These are phyloP conservation scores for Stereocaulon alpinum DNA, from an alignment of 495 filamentous ascomycete genomes.

Conservation along the genomic window DNA sequence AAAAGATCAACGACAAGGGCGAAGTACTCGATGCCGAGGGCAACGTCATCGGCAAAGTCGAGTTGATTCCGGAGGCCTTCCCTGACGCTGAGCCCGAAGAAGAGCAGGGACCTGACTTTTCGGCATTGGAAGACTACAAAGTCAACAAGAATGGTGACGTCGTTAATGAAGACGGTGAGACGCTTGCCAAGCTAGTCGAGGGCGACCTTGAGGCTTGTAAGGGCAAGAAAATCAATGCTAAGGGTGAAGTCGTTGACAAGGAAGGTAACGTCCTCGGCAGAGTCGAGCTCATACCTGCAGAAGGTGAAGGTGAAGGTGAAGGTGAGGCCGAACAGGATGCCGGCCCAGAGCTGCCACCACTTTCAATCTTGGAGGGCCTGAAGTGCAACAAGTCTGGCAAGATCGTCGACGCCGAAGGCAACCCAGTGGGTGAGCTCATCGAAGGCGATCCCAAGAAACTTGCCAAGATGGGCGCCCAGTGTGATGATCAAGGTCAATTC, in stretches of 20 bases:
- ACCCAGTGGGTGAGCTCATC: constrained; percentile 46
- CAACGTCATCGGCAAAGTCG: constrained; percentile 28
- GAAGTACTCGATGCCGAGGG: constrained; percentile 33
- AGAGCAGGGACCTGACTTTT: constrained; percentile 35
- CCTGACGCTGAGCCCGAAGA: constrained; percentile 35
- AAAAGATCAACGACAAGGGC: constrained; percentile 40
- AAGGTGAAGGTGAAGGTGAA: constrained; percentile 29
- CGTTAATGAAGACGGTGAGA: constrained; percentile 42
- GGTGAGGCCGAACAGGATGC: constrained; percentile 27
- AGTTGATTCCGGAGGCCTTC: constrained; percentile 23
- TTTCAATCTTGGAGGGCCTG: constrained; percentile 51
- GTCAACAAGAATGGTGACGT: constrained; percentile 68
- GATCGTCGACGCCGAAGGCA: constrained; percentile 43
- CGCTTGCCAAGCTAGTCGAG: constrained; percentile 39
- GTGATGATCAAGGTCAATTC: constrained; percentile 54
- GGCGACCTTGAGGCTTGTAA: constrained; percentile 36
- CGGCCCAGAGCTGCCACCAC: constrained; percentile 36
- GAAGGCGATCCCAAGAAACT: constrained; percentile 53
- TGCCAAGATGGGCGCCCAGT: constrained; percentile 41
- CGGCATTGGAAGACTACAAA: constrained; percentile 50
- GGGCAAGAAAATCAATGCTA: constrained; percentile 42
- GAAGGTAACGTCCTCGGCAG: constrained; percentile 32
- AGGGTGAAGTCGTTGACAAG: constrained; percentile 37
- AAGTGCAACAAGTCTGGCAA: constrained; percentile 54
- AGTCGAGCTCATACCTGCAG: constrained; percentile 25